Base-by-base conservation (phyloP, 2,329 filamentous ascomycete species). In the Stagonosporopsis tanaceti region DNA sequence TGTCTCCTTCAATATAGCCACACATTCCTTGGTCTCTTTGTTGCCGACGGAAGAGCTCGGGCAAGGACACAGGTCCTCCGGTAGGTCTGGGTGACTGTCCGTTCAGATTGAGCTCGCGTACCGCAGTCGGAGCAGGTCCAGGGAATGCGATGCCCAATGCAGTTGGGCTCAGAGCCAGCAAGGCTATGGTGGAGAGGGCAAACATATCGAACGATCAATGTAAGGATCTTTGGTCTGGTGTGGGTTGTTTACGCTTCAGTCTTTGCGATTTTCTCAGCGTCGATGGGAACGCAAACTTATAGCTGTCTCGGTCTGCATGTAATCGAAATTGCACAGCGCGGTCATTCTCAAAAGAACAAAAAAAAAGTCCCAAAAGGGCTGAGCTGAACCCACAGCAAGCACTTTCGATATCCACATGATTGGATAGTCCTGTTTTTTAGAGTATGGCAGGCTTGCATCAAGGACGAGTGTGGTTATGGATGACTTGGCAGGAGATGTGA, bases 41-140 rank as follows among this genome's bases (percentile, higher is more conserved):
- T 20, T 60, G 63, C n/a, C 62, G 50, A 22, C 61, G 57, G 45
- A 64, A 64, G 9, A 64, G 35, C 6, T 59, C 50, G n/a, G 54
- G 57, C 1, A 62, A 30, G 11, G 54, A 38, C 11, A 20, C 53
- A 14, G 50, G 35, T 12, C 27, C 24, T 20, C 40, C 28, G 24
- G 64, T 66, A 5, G 64, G 61, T 35, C 40, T 55, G 2, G 64
- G 64, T 22, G 64, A 45, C 24, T 39, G 50, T 28, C 64, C 64
- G 11, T 51, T 40, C 41, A 60, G 28, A 24, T 57, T 54, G 32
- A 42, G 54, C 27, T 51, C 47, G 34, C 28, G 27, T 46, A 46
- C 35, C 27, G 41, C 34, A 20, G 55, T 50, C 11, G 47, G 46
- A 47, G 45, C 47, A 24, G 47, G 57, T 14, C 51, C 52, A 60